These are phyloP conservation scores for Funneliformis caledonium DNA, from an alignment of 371 early-diverging fungal species.

Conservation along the genomic window DNA sequence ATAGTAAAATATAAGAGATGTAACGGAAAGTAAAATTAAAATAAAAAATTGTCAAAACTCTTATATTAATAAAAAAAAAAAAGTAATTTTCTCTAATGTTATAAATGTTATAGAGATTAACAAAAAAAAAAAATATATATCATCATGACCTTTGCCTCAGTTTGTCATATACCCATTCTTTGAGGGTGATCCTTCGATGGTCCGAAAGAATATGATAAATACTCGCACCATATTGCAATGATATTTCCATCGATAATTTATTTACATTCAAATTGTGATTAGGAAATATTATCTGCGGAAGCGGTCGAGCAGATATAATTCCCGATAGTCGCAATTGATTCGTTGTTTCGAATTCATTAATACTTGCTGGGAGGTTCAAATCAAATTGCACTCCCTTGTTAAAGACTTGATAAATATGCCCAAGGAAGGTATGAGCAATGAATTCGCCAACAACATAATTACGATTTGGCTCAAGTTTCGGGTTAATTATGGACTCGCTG, in stretches of 20 bases:
- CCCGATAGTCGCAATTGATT: conserved; percentile 7
- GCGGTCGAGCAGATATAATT: neutral
- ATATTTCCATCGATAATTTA: conserved; percentile 13
- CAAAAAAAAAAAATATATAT: no score
- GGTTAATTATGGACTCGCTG: neutral
- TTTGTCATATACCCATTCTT: conserved; percentile 12
- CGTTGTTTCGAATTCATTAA: conserved; percentile 1
- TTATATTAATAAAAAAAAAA: no score
- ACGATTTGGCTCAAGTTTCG: neutral
- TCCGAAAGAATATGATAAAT: neutral
- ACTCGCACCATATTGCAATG: neutral
- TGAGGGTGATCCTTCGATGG: neutral
- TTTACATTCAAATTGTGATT: neutral
- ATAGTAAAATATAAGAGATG: no score
- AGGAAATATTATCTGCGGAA: conserved; percentile 3
- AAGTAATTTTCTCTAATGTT: no score
- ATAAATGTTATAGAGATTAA: no score
- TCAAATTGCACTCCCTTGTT: neutral
- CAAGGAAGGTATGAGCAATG: conserved; percentile 15
- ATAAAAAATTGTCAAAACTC: no score
- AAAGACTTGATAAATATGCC: conserved; percentile 20
- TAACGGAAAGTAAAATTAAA: no score
- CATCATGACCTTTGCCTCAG: no score
- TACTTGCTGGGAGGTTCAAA: neutral
- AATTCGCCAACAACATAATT: conserved; percentile 29